phyloP scores from a whole-genome alignment of 768 basidiomycete species.

The Saitozyma sp. region DNA sequence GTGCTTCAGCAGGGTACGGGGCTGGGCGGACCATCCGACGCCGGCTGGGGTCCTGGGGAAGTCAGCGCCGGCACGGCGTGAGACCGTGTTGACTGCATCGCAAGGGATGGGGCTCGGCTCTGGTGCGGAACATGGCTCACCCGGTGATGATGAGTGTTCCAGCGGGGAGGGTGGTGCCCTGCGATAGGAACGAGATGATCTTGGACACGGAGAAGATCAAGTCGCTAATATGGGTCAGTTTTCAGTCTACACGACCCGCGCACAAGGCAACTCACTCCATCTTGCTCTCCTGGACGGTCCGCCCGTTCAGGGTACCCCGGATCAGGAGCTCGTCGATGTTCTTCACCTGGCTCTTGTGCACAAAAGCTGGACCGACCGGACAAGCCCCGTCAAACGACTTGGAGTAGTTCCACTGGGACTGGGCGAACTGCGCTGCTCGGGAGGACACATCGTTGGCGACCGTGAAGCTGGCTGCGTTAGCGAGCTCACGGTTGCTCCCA shows the following conservation, averaged over 20 bases:
- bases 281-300: conserved; percentile 70
- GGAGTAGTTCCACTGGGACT: conserved; percentile 83
- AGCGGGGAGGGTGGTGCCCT: conserved; percentile 52
- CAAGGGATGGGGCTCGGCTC: background rate
- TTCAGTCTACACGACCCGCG: background rate
- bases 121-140: conserved; percentile 13
- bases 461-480: conserved; percentile 52
- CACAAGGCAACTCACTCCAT: conserved; percentile 62
- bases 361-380: conserved; percentile 78
- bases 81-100: background rate
- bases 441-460: conserved; percentile 64
- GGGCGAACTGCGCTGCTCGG: conserved; percentile 75
- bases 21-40: conserved; percentile 71
- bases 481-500: too few species aligned
- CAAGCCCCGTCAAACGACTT: conserved; percentile 74
- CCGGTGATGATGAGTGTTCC: conserved; percentile 55
- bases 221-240: conserved; percentile 57
- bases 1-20: conserved; percentile 66
- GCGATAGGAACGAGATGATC: conserved; percentile 57
- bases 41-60: conserved; percentile 66
- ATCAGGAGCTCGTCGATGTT: conserved; percentile 69
- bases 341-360: conserved; percentile 64
- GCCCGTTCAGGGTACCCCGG: conserved; percentile 67
- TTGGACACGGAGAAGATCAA: conserved; percentile 78
- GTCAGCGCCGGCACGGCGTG: background rate